Evolutionary conservation across 148 eudicot species (phyloP).

Genomic region (Rhododendron ferrugineum): DNA sequence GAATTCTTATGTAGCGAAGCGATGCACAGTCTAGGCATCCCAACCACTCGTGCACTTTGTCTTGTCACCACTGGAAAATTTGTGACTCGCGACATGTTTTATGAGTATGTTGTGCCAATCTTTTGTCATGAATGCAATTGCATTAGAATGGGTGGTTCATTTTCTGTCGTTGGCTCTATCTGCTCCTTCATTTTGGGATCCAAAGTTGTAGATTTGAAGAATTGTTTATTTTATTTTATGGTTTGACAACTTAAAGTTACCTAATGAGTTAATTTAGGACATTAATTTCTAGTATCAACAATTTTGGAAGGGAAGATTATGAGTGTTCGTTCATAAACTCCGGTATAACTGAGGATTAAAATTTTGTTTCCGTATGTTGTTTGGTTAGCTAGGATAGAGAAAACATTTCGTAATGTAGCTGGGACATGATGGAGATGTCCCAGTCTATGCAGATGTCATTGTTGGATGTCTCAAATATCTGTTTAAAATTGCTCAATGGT

Average conservation of each 20-base stretch:
- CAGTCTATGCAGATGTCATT: not conserved
- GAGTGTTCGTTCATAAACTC: not conserved
- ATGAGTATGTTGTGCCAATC: constrained; percentile 62
- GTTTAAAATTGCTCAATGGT: not conserved
- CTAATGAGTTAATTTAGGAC: not conserved
- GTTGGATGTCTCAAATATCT: not conserved
- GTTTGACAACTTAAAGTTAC: not conserved
- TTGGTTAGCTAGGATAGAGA: not conserved
- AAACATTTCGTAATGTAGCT: not conserved
- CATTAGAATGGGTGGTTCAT: not conserved
- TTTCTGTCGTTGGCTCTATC: not conserved
- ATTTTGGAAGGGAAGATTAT: not conserved
- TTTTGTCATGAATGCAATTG: not conserved
- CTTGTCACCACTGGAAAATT: constrained; percentile 88
- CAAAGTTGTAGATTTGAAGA: not conserved
- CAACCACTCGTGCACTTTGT: constrained; percentile 94
- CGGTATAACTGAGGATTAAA: not conserved
- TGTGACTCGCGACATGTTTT: constrained; percentile 90
- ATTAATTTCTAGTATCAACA: not conserved
- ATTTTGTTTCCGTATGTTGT: not conserved
- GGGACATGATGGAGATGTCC: not conserved
- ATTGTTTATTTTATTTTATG: not conserved
- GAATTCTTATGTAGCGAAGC: constrained; percentile 99
- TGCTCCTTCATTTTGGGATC: not conserved
- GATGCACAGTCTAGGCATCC: constrained; percentile 92